Percentiles rank a stretch among this genome's conserved stretches.
Evolutionary conservation across 495 filamentous ascomycete genomes (phyloP).

Genomic region (Lepidopterella palustris): DNA sequence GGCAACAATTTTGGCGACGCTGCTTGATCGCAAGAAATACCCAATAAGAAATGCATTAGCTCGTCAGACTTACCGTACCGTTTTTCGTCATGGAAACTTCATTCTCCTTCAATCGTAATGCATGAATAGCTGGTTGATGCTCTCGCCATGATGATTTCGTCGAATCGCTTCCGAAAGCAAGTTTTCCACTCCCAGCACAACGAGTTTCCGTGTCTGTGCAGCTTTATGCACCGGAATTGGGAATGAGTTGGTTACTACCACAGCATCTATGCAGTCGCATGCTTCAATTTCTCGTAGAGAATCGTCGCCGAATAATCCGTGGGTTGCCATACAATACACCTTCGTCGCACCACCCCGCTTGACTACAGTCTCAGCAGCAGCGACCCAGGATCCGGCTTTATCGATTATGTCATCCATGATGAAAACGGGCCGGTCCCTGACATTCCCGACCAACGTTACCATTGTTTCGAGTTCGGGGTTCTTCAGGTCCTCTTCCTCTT

Average conservation of each 20-base stretch:
- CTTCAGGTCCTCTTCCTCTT: constrained; percentile 73
- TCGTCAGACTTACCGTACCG: not conserved
- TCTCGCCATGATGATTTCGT: constrained; percentile 85
- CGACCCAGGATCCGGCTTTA: constrained; percentile 93
- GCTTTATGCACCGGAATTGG: constrained; percentile 71
- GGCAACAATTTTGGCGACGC: not conserved
- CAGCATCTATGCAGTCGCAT: constrained; percentile 85
- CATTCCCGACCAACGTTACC: constrained; percentile 92
- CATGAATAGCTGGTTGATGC: constrained; percentile 42
- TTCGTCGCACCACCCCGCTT: constrained; percentile 86
- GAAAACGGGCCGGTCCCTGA: constrained; percentile 76
- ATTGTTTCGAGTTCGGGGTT: constrained; percentile 78
- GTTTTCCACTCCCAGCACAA: constrained; percentile 79
- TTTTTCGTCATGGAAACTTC: not conserved
- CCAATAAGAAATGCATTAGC: not conserved
- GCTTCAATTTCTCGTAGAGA: constrained; percentile 84
- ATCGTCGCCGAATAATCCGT: constrained; percentile 86
- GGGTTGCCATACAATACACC: constrained; percentile 96
- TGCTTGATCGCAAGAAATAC: not conserved
- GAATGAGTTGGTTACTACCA: constrained; percentile 95
- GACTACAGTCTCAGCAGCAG: constrained; percentile 94
- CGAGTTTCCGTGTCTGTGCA: constrained; percentile 64
- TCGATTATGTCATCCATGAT: constrained; percentile 99
- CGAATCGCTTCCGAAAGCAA: constrained; percentile 87
- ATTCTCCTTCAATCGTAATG: constrained; percentile 27